Conservation (phyloP, 306 rosid species). For the Citrullus mucosospermus region DNA sequence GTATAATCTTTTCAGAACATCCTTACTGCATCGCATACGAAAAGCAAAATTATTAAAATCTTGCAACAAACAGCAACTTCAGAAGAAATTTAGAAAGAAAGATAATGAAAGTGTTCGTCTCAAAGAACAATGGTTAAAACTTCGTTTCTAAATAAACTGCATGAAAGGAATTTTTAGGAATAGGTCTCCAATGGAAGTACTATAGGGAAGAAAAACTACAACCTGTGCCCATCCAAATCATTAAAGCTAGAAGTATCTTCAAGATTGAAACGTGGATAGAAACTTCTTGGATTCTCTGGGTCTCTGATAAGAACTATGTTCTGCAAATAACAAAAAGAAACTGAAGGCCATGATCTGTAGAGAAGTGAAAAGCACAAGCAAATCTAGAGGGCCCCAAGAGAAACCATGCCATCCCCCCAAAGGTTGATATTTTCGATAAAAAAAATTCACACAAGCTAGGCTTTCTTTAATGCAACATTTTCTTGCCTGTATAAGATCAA, state of each 20-base stretch:
- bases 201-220: constrained; percentile 1
- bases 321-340: constrained; percentile 37
- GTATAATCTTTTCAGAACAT: constrained; percentile 68
- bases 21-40: constrained; percentile 43
- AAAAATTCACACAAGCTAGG: background rate
- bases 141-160: background rate
- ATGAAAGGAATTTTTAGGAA: background rate
- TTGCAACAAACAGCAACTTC: background rate
- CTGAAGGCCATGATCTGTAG: constrained; percentile 11
- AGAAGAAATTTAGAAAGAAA: background rate
- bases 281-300: constrained; percentile 65
- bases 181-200: background rate
- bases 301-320: constrained; percentile 76
- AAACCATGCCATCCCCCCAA: background rate
- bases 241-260: constrained; percentile 80
- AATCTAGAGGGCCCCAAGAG: background rate
- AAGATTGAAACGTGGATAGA: constrained; percentile 92
- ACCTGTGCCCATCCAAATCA: constrained; percentile 88
- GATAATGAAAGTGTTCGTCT: background rate
- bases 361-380: constrained; percentile 10
- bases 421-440: background rate
- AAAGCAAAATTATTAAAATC: background rate
- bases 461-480: background rate
- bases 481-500: constrained; percentile 62
- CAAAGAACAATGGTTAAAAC: background rate